Percentiles rank a stretch among this genome's conserved stretches.
These are phyloP conservation scores for Castanopsis chinensis DNA, from an alignment of 306 rosid species.

Conservation along the genomic window DNA sequence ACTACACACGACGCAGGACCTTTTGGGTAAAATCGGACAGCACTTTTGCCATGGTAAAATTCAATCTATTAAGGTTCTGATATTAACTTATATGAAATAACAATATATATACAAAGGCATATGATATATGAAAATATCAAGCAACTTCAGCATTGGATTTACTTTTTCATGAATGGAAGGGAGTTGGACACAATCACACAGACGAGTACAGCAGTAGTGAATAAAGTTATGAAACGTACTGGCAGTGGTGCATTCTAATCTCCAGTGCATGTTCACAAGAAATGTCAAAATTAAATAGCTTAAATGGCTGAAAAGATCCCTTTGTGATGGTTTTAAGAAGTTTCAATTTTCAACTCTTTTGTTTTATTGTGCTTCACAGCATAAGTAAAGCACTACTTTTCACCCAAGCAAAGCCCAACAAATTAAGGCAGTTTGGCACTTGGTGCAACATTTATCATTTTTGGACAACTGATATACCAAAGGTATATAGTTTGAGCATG, in stretches of 20 bases:
- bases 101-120: too few relatives aligned
- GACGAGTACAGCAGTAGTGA: not conserved
- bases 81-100: not conserved
- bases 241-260: not conserved
- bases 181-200: too few relatives aligned
- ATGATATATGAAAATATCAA: not conserved
- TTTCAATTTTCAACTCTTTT: not conserved
- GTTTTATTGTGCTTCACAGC: not conserved
- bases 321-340: not conserved
- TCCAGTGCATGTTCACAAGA: not conserved
- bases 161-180: not conserved
- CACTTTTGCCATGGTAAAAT: conserved; percentile 66
- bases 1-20: conserved; percentile 76
- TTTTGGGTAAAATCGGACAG: conserved; percentile 90
- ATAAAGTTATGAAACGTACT: not conserved
- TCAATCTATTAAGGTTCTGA: conserved; percentile 29
- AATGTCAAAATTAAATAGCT: not conserved
- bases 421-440: not conserved
- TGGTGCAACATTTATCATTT: not conserved
- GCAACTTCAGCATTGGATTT: not conserved
- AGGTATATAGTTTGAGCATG: too few relatives aligned
- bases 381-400: not conserved
- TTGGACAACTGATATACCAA: not conserved
- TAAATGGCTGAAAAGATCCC: not conserved
- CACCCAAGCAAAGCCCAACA: not conserved